Conservation (phyloP, 495 filamentous ascomycete genomes). For the Penicillium parvum region DNA sequence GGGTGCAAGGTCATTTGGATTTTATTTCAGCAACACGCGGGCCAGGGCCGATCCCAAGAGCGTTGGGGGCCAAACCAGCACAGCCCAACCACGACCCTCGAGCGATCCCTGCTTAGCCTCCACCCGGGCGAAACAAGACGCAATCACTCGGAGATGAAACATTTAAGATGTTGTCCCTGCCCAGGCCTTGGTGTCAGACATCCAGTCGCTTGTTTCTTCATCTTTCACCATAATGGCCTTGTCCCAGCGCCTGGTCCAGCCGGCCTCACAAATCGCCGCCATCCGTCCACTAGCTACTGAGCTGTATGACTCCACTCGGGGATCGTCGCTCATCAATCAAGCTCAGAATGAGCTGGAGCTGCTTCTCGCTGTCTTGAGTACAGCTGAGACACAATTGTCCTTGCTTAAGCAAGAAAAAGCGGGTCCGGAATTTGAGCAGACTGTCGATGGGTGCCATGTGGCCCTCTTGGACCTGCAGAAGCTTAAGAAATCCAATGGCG, state of each 20-base stretch:
- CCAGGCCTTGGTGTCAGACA: background rate
- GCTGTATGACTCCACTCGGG: conserved; percentile 15
- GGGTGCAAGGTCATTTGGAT: too few species aligned
- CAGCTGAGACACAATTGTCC: conserved; percentile 1
- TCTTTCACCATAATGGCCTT: conserved; percentile 5
- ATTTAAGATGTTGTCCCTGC: too few species aligned
- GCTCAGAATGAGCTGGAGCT: conserved; percentile 12
- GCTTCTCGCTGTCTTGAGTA: conserved; percentile 4
- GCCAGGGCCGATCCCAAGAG: too few species aligned
- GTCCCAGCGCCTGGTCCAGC: conserved; percentile 9
- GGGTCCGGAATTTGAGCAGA: background rate
- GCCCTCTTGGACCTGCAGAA: conserved; percentile 12
- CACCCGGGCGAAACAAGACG: too few species aligned
- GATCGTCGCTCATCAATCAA: conserved; percentile 11
- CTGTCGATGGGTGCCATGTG: conserved; percentile 7
- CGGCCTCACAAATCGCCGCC: conserved; percentile 1
- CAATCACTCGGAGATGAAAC: too few species aligned
- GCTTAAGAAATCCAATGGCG: conserved; percentile 2
- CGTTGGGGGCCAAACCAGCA: background rate
- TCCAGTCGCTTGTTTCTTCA: background rate
- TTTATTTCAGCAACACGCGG: background rate
- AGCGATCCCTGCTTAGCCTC: conserved; percentile 2
- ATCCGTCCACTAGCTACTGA: conserved; percentile 11
- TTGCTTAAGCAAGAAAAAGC: background rate
- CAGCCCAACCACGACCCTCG: background rate